Evolutionary conservation across 805 yeast genomes (phyloP), one percentile per base, ranked within the genome.

Genomic region (Kuraishia piskuri): DNA sequence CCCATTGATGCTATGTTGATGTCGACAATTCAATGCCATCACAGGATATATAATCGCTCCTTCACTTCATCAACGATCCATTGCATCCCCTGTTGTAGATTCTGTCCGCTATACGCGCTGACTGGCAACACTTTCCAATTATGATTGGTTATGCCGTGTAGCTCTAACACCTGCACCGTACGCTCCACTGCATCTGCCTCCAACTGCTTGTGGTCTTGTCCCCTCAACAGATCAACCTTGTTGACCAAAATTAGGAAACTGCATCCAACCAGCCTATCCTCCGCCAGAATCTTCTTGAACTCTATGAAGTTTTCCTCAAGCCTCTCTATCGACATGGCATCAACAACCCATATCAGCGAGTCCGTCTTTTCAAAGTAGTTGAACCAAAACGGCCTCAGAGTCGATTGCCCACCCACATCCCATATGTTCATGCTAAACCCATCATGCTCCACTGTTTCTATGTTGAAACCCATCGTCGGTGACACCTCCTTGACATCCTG

Each of bases 331-430:
- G 85, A 79, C 46, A 73, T 66, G 2, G 82, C 76, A 67, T 92
- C 97, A 5, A 92, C 77, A 21, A 91, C 96, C 97, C 97, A 91
- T 12, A 91, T 68, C 19, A 91, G 71, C 5, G 82, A 80, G 60
- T 91, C 91, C 0, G 87, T 82, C 60, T 80, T 82, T 58, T 90
- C 97, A 63, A 87, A 91, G 67, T 92, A 91, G 68, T 91, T 92
- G 61, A 88, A 83, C 98, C 98, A 91, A 74, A 90, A 90, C 19
- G 91, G 83, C 49, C 98, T 71, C 46, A 91, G 72, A 1, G 92
- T 78, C 48, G 77, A 70, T 66, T 91, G 98, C 1, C 98, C 98
- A 4, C 98, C 98, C 12, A 91, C 83, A 63, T 89, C 96, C 96
- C 91, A 84, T 45, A 83, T 63, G 55, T 82, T 81, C 48, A 84